Conservation (phyloP, 2,329 filamentous ascomycete species). For the Teratosphaeria epicoccoides region DNA sequence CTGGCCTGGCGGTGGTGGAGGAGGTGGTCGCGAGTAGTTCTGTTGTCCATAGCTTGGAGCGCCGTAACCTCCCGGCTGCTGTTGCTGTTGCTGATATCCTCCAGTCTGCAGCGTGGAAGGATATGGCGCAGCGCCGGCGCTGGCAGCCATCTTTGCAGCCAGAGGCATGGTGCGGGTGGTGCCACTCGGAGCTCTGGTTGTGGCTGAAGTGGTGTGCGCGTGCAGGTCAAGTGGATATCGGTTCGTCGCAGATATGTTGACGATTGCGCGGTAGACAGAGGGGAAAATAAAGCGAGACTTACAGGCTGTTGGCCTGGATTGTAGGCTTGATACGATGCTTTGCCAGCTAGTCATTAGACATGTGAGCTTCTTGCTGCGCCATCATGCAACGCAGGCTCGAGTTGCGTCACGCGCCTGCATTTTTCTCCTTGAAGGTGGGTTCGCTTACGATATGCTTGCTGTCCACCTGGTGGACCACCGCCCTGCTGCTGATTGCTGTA, state of each 20-base stretch:
- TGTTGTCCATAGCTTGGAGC: background rate
- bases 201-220: conserved; percentile 1
- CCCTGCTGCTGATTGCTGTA: conserved; percentile 8
- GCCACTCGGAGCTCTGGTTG: background rate
- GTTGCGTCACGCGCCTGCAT: conserved; percentile 8
- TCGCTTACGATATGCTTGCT: conserved; percentile 41
- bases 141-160: conserved; percentile 19
- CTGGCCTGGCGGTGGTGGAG: conserved; percentile 19
- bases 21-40: conserved; percentile 33
- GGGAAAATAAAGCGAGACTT: conserved; percentile 12
- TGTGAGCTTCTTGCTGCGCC: background rate
- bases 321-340: conserved; percentile 47
- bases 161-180: conserved; percentile 15
- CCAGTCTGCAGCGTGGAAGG: conserved; percentile 33
- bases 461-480: conserved; percentile 26
- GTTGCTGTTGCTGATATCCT: conserved; percentile 12
- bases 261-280: conserved; percentile 12
- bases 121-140: conserved; percentile 27
- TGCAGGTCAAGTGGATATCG: conserved; percentile 1
- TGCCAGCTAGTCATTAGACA: conserved; percentile 25
- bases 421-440: conserved; percentile 5
- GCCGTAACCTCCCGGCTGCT: background rate
- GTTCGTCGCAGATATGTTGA: conserved; percentile 4
- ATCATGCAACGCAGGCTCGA: background rate
- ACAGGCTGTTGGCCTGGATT: conserved; percentile 11